These are phyloP conservation scores for Exophiala xenobiotica DNA, from an alignment of 2,329 filamentous ascomycete genomes.

Conservation along the genomic window DNA sequence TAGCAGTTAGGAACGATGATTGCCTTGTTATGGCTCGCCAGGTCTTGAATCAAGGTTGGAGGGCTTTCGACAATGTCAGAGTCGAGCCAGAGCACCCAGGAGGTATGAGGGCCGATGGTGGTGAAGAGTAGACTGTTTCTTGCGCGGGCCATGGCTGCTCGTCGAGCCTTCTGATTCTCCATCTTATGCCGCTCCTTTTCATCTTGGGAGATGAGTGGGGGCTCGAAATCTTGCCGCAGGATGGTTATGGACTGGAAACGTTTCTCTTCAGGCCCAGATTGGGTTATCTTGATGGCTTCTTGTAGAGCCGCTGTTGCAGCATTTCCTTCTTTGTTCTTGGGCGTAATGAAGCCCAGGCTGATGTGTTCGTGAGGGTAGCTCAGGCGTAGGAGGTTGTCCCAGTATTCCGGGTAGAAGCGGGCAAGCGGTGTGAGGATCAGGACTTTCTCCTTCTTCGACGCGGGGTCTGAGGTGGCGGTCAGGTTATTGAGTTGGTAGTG, in stretches of 20 bases:
- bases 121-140: conserved; percentile 95
- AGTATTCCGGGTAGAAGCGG: conserved; percentile 91
- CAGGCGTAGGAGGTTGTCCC: conserved; percentile 84
- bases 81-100: conserved; percentile 97
- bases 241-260: conserved; percentile 94
- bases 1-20: conserved; percentile 95
- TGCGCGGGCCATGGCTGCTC: conserved; percentile 88
- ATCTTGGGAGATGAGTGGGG: conserved; percentile 73
- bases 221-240: conserved; percentile 90
- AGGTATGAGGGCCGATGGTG: conserved; percentile 83
- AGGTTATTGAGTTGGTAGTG: conserved; percentile 96
- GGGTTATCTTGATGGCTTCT: conserved; percentile 78
- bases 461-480: conserved; percentile 73
- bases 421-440: conserved; percentile 91
- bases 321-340: conserved; percentile 90
- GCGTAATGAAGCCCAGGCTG: conserved; percentile 91
- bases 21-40: conserved; percentile 83
- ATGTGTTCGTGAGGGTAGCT: conserved; percentile 92
- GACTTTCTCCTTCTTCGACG: conserved; percentile 77
- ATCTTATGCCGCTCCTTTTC: conserved; percentile 91
- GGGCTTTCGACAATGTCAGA: conserved; percentile 89
- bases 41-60: conserved; percentile 79
- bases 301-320: conserved; percentile 79
- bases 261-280: conserved; percentile 74
- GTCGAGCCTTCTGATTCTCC: conserved; percentile 79